These are phyloP conservation scores for Neoascochyta sp. DNA, from an alignment of 2,329 filamentous ascomycete genomes.

Conservation along the genomic window DNA sequence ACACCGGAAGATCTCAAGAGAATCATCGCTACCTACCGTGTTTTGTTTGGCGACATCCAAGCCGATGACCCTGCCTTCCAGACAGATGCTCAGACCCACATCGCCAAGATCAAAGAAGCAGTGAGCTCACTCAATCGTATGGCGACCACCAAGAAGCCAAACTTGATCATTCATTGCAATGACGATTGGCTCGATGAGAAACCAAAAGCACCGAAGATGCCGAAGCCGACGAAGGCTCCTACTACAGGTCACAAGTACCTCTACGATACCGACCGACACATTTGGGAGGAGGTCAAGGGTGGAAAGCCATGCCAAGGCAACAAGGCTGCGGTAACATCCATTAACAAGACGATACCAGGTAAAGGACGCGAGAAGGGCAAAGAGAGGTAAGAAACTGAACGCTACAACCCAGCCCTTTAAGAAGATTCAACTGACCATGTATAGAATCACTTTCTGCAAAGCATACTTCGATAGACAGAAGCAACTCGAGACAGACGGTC, in stretches of 20 bases:
- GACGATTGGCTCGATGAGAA: constrained; percentile 10
- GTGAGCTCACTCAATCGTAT: constrained; percentile 7
- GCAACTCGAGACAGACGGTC: constrained; percentile 7
- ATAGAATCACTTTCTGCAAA: constrained; percentile 8
- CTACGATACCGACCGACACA: constrained; percentile 6
- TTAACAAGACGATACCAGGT: constrained; percentile 2
- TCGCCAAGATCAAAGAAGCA: constrained; percentile 6
- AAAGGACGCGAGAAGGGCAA: constrained; percentile 3
- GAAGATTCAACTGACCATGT: background rate
- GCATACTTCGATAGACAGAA: constrained; percentile 4
- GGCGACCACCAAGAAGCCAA: constrained; percentile 3
- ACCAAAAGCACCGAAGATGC: constrained; percentile 1
- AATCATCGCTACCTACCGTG: constrained; percentile 8
- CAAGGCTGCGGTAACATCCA: constrained; percentile 6
- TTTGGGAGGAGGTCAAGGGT: constrained; percentile 5
- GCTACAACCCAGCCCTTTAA: background rate
- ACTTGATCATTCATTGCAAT: constrained; percentile 11
- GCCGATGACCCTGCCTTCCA: constrained; percentile 5
- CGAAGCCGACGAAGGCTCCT: constrained; percentile 2
- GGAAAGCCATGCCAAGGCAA: constrained; percentile 9
- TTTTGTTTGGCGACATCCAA: constrained; percentile 8
- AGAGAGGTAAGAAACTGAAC: constrained; percentile 1
- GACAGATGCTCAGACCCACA: constrained; percentile 4
- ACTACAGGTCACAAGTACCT: constrained; percentile 1
- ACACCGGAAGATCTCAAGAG: constrained; percentile 4